Base-by-base conservation (phyloP, 495 filamentous ascomycete species). In the Cercophora scortea region DNA sequence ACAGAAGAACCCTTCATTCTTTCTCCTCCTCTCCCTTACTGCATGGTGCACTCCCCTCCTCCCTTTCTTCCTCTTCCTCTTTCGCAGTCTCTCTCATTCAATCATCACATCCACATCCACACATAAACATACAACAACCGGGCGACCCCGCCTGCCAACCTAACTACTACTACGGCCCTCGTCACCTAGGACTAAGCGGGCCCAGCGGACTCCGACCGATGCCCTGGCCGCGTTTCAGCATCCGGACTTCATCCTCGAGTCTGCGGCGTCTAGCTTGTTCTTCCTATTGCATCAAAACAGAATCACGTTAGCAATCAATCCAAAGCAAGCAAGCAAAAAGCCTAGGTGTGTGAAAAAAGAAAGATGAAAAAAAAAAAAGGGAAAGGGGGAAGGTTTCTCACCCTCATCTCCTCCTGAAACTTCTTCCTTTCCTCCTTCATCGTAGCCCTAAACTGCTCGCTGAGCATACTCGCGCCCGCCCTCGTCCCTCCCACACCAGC, bases 341-440 rank as follows among this genome's bases (percentile, higher is more conserved):
- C 25, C n/a, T n/a, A n/a, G n/a, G n/a, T n/a, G n/a, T n/a, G n/a
- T n/a, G 25, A 25, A 25, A 25, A 25, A 5, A 25, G 5, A 25
- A 25, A 25, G 25, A 25, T 44, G 11, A 39, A 9, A 39, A 16
- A 46, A 46, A 38, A 48, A 25, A 13, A 9, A 36, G 15, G 32
- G 35, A 32, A 41, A 71, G n/a, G n/a, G n/a, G n/a, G n/a, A n/a
- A n/a, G n/a, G n/a, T n/a, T n/a, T n/a, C 72, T 55, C 61, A 75
- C 74, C 60, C 61, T 74, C 49, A 77, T 33, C 52, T 77, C 72
- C 51, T 76, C 74, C 50, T 77, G 72, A 57, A 73, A 75, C 55
- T 73, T 75, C 70, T 68, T 75, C 60, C 74, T 67, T 62, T 77
- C 74, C 54, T 75, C 74, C 52, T 74, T 75, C 58, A 77, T 71